A percentile compares a stretch with the other conserved stretches of the same genome.
phyloP scores from a whole-genome alignment of 345 rosid genomes.

The Ceriops tagal region DNA sequence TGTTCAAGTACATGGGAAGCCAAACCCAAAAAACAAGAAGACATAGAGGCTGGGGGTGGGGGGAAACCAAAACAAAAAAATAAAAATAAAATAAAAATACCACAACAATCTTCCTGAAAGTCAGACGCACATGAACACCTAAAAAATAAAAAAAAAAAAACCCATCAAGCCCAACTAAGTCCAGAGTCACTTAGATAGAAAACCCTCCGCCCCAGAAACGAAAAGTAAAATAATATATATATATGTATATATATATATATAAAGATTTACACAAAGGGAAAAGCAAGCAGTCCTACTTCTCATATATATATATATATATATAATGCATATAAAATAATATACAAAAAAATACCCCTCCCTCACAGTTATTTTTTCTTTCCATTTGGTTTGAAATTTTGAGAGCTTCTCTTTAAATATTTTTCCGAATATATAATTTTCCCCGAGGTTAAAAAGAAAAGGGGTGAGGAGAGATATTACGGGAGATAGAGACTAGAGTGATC shows the following conservation, averaged over 20 bases:
- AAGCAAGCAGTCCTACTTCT: conserved; percentile 29
- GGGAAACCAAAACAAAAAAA: background rate
- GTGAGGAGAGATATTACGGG: conserved; percentile 48
- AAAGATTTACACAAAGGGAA: conserved; percentile 30
- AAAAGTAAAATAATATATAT: background rate
- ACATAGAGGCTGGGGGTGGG: too few species aligned
- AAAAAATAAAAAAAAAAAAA: conserved; percentile 10
- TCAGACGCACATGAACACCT: conserved; percentile 17
- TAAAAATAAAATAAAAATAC: too few species aligned
- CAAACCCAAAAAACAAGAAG: too few species aligned
- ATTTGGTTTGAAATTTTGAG: background rate
- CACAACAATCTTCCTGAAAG: conserved; percentile 8
- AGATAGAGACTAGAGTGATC: conserved; percentile 62
- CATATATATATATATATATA: conserved; percentile 9
- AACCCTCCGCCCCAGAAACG: background rate
- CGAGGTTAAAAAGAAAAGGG: background rate
- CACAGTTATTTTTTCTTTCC: conserved; percentile 10
- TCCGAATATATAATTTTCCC: background rate
- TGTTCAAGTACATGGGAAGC: too few species aligned
- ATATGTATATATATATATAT: background rate
- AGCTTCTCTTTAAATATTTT: background rate
- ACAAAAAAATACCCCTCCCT: too few species aligned
- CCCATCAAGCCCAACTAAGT: conserved; percentile 17
- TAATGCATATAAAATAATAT: too few species aligned
- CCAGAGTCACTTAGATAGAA: conserved; percentile 13